Evolutionary conservation across 2,329 filamentous ascomycete species (phyloP).

Genomic region (Arthrobotrys entomopaga): DNA sequence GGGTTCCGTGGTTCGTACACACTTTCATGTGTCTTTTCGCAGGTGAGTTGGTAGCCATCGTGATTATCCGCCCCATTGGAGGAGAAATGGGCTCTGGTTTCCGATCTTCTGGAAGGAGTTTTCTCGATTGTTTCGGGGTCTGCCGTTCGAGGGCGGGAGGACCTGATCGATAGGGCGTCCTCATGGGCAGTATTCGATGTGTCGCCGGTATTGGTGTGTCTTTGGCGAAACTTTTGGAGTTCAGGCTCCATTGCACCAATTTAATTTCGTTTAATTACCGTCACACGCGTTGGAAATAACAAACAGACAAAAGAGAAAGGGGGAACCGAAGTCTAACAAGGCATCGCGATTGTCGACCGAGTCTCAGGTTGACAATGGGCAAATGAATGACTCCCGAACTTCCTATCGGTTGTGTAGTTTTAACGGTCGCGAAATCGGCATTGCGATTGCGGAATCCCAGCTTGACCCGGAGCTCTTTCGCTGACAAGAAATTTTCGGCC

Average conservation of each 20-base stretch:
- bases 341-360: neutral
- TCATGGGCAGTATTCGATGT: constrained; percentile 14
- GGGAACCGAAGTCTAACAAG: neutral
- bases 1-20: constrained; percentile 39
- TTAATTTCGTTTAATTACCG: neutral
- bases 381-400: neutral
- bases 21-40: constrained; percentile 49
- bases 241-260: constrained; percentile 35
- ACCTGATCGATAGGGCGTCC: constrained; percentile 39
- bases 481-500: neutral
- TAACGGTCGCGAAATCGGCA: too few species aligned
- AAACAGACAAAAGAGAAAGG: neutral
- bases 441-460: neutral
- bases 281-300: neutral
- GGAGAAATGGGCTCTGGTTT: constrained; percentile 9
- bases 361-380: too few species aligned
- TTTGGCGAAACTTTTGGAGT: constrained; percentile 50
- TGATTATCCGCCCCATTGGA: neutral
- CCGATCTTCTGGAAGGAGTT: constrained; percentile 19
- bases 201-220: constrained; percentile 2
- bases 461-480: constrained; percentile 5
- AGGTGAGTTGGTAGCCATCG: constrained; percentile 19
- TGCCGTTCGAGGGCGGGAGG: neutral
- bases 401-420: neutral
- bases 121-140: constrained; percentile 29